Conservation (phyloP, 2,329 filamentous ascomycete species). For the Lachnellula willkommii region DNA sequence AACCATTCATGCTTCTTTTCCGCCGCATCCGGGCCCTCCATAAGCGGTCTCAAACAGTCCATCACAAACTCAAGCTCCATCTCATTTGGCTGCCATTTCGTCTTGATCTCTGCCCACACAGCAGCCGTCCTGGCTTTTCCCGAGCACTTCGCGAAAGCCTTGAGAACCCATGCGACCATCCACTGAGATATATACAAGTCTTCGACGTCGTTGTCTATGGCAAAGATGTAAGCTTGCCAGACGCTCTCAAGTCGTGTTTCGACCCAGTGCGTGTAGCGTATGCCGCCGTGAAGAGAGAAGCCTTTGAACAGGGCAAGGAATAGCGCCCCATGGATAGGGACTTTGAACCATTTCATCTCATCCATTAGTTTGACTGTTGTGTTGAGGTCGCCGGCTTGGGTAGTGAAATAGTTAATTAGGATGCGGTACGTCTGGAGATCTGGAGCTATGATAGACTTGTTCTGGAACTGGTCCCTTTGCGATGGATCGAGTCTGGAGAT, state of each 20-base stretch:
- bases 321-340: conserved; percentile 68
- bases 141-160: conserved; percentile 53
- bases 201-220: conserved; percentile 42
- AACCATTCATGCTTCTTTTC: conserved; percentile 19
- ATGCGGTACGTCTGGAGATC: conserved; percentile 75
- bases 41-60: conserved; percentile 17
- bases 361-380: conserved; percentile 66
- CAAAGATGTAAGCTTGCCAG: conserved; percentile 58
- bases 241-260: conserved; percentile 60
- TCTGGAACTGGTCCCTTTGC: conserved; percentile 52
- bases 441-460: conserved; percentile 61
- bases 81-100: conserved; percentile 28
- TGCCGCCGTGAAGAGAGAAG: conserved; percentile 68
- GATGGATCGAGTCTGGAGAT: conserved; percentile 51
- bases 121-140: conserved; percentile 25
- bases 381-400: conserved; percentile 63
- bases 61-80: conserved; percentile 29
- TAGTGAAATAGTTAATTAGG: conserved; percentile 69
- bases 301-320: conserved; percentile 80
- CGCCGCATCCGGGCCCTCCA: conserved; percentile 16
- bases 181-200: conserved; percentile 52
- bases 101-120: conserved; percentile 29
- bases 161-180: conserved; percentile 56
- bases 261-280: conserved; percentile 66
- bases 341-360: conserved; percentile 69